Evolutionary conservation across 768 basidiomycete species (phyloP).

Genomic region (Leccinum rimulosum): DNA sequence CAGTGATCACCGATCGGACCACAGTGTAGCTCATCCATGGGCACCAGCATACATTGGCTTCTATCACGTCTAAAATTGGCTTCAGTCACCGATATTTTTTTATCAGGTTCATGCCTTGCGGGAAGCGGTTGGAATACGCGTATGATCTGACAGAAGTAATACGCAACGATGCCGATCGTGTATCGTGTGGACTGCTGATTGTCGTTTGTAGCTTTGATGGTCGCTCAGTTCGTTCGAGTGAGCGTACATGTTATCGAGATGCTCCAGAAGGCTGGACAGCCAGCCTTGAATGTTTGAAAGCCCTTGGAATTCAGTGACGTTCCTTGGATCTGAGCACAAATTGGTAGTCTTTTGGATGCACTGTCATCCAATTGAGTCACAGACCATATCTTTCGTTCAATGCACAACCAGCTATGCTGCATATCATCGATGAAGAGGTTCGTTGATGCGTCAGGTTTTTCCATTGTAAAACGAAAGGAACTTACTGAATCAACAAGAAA

Average conservation of each 20-base stretch:
- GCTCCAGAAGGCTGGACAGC: slow-evolving; percentile 16
- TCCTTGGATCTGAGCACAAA: no score
- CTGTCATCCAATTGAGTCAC: slow-evolving; percentile 16
- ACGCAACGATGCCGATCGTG: slow-evolving; percentile 12
- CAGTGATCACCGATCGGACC: no score
- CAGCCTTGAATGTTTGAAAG: slow-evolving; percentile 9
- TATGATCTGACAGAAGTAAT: no score
- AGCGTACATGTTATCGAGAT: background rate
- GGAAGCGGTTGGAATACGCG: slow-evolving; percentile 3
- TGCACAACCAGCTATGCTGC: slow-evolving; percentile 41
- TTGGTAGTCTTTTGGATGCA: no score
- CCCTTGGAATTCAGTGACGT: no score
- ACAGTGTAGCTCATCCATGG: no score
- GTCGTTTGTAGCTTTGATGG: slow-evolving; percentile 33
- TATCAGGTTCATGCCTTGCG: slow-evolving; percentile 39
- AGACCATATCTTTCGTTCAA: background rate
- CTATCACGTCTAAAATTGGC: slow-evolving; percentile 16
- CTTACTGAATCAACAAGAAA: slow-evolving; percentile 11
- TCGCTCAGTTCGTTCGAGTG: background rate
- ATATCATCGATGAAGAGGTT: slow-evolving; percentile 29
- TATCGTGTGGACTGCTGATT: slow-evolving; percentile 26
- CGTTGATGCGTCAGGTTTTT: background rate
- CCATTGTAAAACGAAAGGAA: background rate
- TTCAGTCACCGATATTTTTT: slow-evolving; percentile 31
- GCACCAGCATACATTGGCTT: background rate